Evolutionary conservation across 2,329 filamentous ascomycete species (phyloP), one percentile per base, ranked within the genome.

Genomic region (Cytospora chrysosperma): DNA sequence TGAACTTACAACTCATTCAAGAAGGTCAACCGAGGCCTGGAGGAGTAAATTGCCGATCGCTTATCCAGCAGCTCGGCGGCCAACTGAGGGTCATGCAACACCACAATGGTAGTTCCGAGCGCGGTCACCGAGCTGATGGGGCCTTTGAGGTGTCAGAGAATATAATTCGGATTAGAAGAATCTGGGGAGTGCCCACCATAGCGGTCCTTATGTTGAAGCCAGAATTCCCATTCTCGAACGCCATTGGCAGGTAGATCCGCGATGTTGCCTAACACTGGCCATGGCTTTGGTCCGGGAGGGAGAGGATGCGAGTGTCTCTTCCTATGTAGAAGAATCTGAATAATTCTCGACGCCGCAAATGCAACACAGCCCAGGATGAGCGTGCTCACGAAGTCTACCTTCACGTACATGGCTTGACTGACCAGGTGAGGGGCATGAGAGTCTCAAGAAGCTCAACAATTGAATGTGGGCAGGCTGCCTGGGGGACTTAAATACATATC

Each of bases 121-220:
- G 32, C 61, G 4, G 49, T 60, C 15, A 63, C 56, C 13, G 61
- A 63, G 15, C 56, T 63, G 13, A 63, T 60, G 8, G 61, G 61
- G 12, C 61, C 59, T 61, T 3, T 30, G n/a, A 13, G 13, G 43
- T 4, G n/a, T 47, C 43, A 24, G 43, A 21, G 19, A 3, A 21
- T 15, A 49, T 34, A 17, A 28, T 12, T 8, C 10, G 21, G n/a
- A n/a, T 10, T 8, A 49, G 19, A 17, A 4, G 10, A 13, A 12
- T 1, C 13, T n/a, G 6, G 27, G 12, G 1, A n/a, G 4, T 10
- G 21, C 59, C 21, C 2, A 55, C 59, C 61, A 54, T 63, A 63
- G 6, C 2, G 12, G 15, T 50, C 56, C 50, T 60, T 60, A 32
- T 60, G 51, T 27, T 52, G 21, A 3, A 60, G 56, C 61, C 61